Evolutionary conservation across 768 basidiomycete genomes (phyloP), one percentile per base, ranked within the genome.

Genomic region (Hydnomerulius pinastri): DNA sequence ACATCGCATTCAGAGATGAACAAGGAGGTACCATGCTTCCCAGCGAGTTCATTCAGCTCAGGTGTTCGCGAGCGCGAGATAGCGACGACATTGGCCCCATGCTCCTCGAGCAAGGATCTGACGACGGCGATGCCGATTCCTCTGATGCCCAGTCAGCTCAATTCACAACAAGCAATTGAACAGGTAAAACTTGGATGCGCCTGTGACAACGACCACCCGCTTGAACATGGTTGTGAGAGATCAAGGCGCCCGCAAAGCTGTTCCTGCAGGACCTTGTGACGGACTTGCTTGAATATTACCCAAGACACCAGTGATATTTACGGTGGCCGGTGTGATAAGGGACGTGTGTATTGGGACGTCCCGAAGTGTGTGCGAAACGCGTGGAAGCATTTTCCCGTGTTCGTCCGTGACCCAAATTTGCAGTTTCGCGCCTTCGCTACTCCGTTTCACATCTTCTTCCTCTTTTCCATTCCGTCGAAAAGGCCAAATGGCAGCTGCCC

Each of bases 41-140:
- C 48, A n/a, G 61, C 53, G 21, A 93, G 77, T 6, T 75, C 69
- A 18, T 73, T 48, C 13, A 93, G 74, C 55, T 88, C 89, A n/a
- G 81, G 71, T 4, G 89, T 79, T 42, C 70, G 68, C 17, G 87
- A 77, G 21, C 94, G 83, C 3, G 89, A 87, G 50, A 96, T 71
- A 0, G 90, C 84, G 53, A 92, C 77, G 45, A 97, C 91, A 49
- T 77, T 77, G 36, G 84, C 81, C 43, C 76, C 71, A 70, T 85
- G 82, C 43, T 78, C 78, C 18, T 75, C 65, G 30, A 93, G 75
- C 20, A 95, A 78, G 46, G 81, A 72, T n/a, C 62, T 75, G 27
- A 87, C 80, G 55, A 90, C 79, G 15, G 91, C 88, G 43, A 96
- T 81, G 2, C 95, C 94, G 53, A 97, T 85, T 4, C 85, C 85